Evolutionary conservation across 1,284 basidiomycete species (phyloP).

Genomic region (Cryptococcus jaspeensis): DNA sequence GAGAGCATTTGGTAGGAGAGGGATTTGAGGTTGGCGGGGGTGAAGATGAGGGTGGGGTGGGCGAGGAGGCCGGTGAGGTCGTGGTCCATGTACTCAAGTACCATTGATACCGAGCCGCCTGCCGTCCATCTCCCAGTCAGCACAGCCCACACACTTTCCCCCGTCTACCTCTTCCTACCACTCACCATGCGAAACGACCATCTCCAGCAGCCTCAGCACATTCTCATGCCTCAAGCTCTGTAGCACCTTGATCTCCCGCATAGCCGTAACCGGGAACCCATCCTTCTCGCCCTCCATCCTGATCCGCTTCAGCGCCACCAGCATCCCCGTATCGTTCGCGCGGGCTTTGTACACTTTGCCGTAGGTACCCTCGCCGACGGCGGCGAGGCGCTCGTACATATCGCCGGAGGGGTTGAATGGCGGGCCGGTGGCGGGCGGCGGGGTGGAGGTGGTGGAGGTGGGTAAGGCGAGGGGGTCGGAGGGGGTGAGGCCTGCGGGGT

Average conservation of each 20-base stretch:
- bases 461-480: not conserved
- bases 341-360: constrained; percentile 99
- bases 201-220: constrained; percentile 86
- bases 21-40: constrained; percentile 86
- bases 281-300: constrained; percentile 97
- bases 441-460: not conserved
- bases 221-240: constrained; percentile 89
- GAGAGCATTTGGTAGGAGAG: constrained; percentile 91
- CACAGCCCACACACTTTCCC: not conserved
- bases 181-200: constrained; percentile 95
- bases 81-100: constrained; percentile 99
- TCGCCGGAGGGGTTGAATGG: constrained; percentile 6
- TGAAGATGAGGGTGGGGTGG: constrained; percentile 82
- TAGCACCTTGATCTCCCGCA: constrained; percentile 97
- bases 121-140: not conserved
- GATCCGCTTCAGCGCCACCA: constrained; percentile 94
- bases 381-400: constrained; percentile 82
- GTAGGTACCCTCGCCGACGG: constrained; percentile 98
- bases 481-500: too few species aligned
- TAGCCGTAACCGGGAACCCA: constrained; percentile 97
- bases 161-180: constrained; percentile 5
- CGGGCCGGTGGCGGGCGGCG: not conserved
- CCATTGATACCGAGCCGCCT: constrained; percentile 93
- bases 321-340: constrained; percentile 68
- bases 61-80: constrained; percentile 94